Evolutionary conservation across 306 rosid genomes (phyloP), one percentile per base, ranked within the genome.

Genomic region (Ormosia semicastrata): DNA sequence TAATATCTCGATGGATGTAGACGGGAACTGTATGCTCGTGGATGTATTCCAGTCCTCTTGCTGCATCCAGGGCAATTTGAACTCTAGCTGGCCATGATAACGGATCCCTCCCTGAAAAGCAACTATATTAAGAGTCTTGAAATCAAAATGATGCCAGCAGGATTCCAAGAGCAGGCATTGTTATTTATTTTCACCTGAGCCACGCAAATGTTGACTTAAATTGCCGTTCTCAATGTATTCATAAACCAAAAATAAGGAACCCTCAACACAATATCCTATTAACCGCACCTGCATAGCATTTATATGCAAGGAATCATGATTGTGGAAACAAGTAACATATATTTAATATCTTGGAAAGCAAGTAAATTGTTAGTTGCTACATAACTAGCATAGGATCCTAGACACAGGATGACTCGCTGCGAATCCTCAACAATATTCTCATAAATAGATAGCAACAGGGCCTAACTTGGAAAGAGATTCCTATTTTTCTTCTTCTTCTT

Each of bases 1-100:
- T 92, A 62, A 92, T 90, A 69, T 92, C 97, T 73, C 89, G 81
- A 52, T 92, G 97, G 76, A 92, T 92, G 84, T 92, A 92, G 50
- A 91, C 88, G 33, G 97, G 95, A 88, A 92, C 91, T 12, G 95
- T 91, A 43, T 92, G 97, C 34, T 91, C 97, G n/a, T 92, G 97
- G 40, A 92, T 92, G 71, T 92, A 92, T 87, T 88, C 95, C 8
- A 92, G 84, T 73, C 93, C 95, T 82, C 97, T 89, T 46, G 93
- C 97, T 36, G 92, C 71, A 83, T 92, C 97, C 49, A 91, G 76
- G 10, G 95, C 97, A 75, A 92, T 92, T 84, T 91, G 95, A 50
- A 92, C 89, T 87, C 95, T 90, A 40, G 81, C 75, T 57, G 88
- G 65, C 97, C 97, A 92, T 49, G 93, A 59, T 83, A 92, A 85